These are phyloP conservation scores for Kodamaea sp. DNA, from an alignment of 1,139 yeast genomes.

Conservation along the genomic window DNA sequence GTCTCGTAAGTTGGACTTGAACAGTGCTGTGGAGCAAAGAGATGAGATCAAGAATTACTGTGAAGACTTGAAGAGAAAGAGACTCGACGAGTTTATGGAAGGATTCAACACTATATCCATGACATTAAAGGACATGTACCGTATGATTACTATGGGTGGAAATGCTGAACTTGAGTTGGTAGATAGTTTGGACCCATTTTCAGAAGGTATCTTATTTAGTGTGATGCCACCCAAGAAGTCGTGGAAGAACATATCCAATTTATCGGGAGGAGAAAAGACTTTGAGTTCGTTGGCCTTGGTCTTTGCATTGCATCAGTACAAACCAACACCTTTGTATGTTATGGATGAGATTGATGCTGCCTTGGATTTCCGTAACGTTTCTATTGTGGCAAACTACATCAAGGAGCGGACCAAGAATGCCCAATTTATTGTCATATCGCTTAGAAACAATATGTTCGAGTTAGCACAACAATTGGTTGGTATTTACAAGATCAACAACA, in stretches of 20 bases:
- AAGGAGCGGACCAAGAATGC: slow-evolving; percentile 95
- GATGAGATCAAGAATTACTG: slow-evolving; percentile 63
- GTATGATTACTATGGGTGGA: slow-evolving; percentile 99
- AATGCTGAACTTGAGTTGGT: slow-evolving; percentile 96
- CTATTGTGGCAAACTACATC: slow-evolving; percentile 95
- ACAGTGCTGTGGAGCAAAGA: slow-evolving; percentile 64
- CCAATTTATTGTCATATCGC: slow-evolving; percentile 91
- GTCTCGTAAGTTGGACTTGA: slow-evolving; percentile 63
- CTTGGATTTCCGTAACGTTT: slow-evolving; percentile 92
- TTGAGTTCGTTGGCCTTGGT: slow-evolving; percentile 92
- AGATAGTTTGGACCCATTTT: slow-evolving; percentile 95
- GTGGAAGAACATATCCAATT: slow-evolving; percentile 92
- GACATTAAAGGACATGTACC: slow-evolving; percentile 94
- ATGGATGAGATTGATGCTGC: slow-evolving; percentile 99
- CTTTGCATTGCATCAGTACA: slow-evolving; percentile 93
- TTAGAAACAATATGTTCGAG: slow-evolving; percentile 97
- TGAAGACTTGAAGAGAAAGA: slow-evolving; percentile 70
- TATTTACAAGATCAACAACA: slow-evolving; percentile 88
- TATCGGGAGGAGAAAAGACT: slow-evolving; percentile 98
- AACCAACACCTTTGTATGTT: slow-evolving; percentile 96
- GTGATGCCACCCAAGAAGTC: slow-evolving; percentile 99
- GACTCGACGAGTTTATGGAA: slow-evolving; percentile 88
- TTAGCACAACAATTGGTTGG: slow-evolving; percentile 93
- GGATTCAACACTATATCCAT: slow-evolving; percentile 87
- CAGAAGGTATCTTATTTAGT: slow-evolving; percentile 94